Base-by-base conservation (phyloP, 768 basidiomycete species). In the Panus rudis region DNA sequence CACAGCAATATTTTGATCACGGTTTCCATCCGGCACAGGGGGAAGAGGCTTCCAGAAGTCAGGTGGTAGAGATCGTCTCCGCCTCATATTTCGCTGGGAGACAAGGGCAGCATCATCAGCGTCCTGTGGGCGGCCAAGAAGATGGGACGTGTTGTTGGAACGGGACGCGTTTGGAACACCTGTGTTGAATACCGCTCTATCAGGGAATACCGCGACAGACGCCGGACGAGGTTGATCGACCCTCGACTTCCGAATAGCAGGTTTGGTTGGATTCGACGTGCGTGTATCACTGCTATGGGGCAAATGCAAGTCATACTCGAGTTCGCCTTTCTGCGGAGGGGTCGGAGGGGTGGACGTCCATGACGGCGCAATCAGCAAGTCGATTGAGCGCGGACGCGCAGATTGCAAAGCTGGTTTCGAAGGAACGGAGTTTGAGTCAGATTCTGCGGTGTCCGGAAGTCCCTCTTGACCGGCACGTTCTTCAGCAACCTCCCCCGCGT, bases 301-400 rank as follows among this genome's bases (percentile, higher is more conserved):
- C 8, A 20, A 16, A 8, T 14, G 8, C 16, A 20, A 35, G 33
- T 35, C 8, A 20, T 35, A 8, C n/a, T 7, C 16, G 33, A 35
- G 33, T 35, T 35, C 20, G 23, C 19, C 23, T 22, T 49, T 53
- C 43, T 68, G 62, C 17, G 75, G 75, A 27, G 78, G 76, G 10
- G 78, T 78, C 21, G 77, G 76, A 21, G 76, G 78, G 8, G 72
- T 76, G 12, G 77, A 71, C 32, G 70, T 74, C 77, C 78, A 78
- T 38, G 70, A 75, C 33, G 76, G 76, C 3, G 72, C 60, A 26
- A 61, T 51, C 30, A 45, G 26, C 19, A 44, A 24, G 25, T n/a
- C n/a, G n/a, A n/a, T n/a, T n/a, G n/a, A n/a, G n/a, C n/a, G n/a
- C n/a, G n/a, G 38, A 20, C 23, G 38, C 45, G 42, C 47, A 43